Conservation (phyloP, 164 flowering plant species). For the Vitis amurensis region DNA sequence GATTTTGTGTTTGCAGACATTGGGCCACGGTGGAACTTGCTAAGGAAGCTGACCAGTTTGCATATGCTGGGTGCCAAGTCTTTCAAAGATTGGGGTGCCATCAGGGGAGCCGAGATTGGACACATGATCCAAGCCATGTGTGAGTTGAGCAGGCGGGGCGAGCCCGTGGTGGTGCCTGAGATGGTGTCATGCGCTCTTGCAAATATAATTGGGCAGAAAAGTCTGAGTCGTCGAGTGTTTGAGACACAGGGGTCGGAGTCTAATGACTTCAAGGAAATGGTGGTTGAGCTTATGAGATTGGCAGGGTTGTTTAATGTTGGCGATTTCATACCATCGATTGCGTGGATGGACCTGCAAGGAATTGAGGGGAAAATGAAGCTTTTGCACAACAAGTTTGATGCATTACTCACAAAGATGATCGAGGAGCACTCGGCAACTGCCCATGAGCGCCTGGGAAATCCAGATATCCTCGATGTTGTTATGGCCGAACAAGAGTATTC, state of each 20-base stretch:
- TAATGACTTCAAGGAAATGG: slow-evolving; percentile 53
- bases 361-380: slow-evolving; percentile 38
- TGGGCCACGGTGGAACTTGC: slow-evolving; percentile 38
- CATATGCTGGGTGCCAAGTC: slow-evolving; percentile 48
- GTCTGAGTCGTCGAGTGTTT: slow-evolving; percentile 43
- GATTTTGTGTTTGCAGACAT: slow-evolving; percentile 42
- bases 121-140: slow-evolving; percentile 37
- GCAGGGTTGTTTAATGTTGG: slow-evolving; percentile 49
- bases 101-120: slow-evolving; percentile 29
- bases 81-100: slow-evolving; percentile 28
- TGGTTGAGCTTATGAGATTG: slow-evolving; percentile 44
- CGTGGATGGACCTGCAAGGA: slow-evolving; percentile 53
- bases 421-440: slow-evolving; percentile 29
- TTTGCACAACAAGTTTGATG: slow-evolving; percentile 37
- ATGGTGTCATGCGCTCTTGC: slow-evolving; percentile 40
- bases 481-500: slow-evolving; percentile 16
- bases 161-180: slow-evolving; percentile 35
- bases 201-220: slow-evolving; percentile 43
- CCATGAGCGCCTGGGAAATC: slow-evolving; percentile 25
- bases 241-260: slow-evolving; percentile 33
- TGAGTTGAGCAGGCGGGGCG: slow-evolving; percentile 14
- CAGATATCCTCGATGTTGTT: slow-evolving; percentile 33
- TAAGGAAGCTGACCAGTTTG: slow-evolving; percentile 32
- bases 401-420: slow-evolving; percentile 27
- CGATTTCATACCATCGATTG: slow-evolving; percentile 46